Base-by-base conservation (phyloP, 805 yeast genomes). In the Komagataella mondaviorum region DNA sequence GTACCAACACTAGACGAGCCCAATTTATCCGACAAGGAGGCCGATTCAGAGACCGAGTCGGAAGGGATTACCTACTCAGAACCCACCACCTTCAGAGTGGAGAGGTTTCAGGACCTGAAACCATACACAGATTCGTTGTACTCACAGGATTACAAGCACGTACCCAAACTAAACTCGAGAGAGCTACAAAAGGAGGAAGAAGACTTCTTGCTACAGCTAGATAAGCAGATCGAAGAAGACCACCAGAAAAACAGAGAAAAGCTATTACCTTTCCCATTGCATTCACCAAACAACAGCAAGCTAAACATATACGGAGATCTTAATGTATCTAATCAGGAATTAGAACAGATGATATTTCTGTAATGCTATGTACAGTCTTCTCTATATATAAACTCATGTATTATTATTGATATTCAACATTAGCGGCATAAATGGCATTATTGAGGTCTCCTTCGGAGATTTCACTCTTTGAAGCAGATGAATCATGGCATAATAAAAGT, bases 401-500 rank as follows among this genome's bases (percentile, higher is more conserved):
- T 30, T 30, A 30, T 30, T 30, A 30, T 30, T 30, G 39, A 6
- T 10, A 30, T 30, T 30, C 39, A 30, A 30, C 14, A 30, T 30
- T 30, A 30, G 39, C 39, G 14, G 39, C 39, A 30, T 30, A 30
- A 30, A 30, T 30, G 39, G 39, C 39, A 30, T 30, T 30, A 30
- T 30, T 30, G 39, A 30, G 39, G 4, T 30, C 39, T 30, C 39
- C 39, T 30, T 30, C 39, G 14, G 39, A 30, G 5, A 30, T 30
- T 5, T 30, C 39, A 30, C 6, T 30, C 12, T 30, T 30, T 30
- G 39, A 1, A 4, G 14, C 10, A 14, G 39, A 30, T 3, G 39
- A 30, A 30, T 30, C 39, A 8, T 30, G 39, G 39, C 14, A 45
- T 49, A 85, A 66, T 18, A 83, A 67, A 53, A 78, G 76, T 56